Evolutionary conservation across 2,329 filamentous ascomycete species (phyloP), one percentile per base, ranked within the genome.

Genomic region (Penicillium sclerotigenum): DNA sequence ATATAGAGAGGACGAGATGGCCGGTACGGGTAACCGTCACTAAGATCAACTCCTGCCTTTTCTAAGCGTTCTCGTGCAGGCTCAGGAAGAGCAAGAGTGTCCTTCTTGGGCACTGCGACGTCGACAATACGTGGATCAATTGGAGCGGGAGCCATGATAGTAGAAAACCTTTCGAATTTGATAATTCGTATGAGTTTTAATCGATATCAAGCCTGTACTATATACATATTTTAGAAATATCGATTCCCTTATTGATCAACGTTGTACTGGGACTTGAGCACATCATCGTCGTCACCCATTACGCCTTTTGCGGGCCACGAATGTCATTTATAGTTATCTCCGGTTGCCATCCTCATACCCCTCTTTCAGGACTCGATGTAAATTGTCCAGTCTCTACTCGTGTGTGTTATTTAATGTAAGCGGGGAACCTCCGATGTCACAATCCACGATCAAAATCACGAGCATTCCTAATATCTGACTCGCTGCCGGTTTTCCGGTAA

Each of bases 41-140:
- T 87, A 2, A 90, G 77, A 66, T 91, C 86, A 51, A 90, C 81
- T 1, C 85, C 87, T 0, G 85, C 86, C 59, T 87, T 89, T 62
- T 84, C 82, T 0, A 90, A 77, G 4, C 87, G 80, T 47, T 79
- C 75, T 1, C 80, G 78, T 1, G 87, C 75, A 1, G 81, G 64
- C 10, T 78, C 78, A 3, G 88, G 88, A 7, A 90, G 75, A 1
- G 78, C 79, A 1, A 91, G 77, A 0, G 75, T 85, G 66, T 89
- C 86, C 65, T 89, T 90, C 59, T 74, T 79, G 0, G 82, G 87
- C 57, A 81, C 73, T 7, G 80, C 82, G 14, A 85, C 81, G 67
- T 90, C 87, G 37, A 80, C 80, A 58, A 90, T 89, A 34, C 78
- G 75, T 5, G 83, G 74, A 53, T 85, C 78, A 61, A 89, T 86